These are phyloP conservation scores for Lycium barbarum DNA, from an alignment of 257 asterid species.

Conservation along the genomic window DNA sequence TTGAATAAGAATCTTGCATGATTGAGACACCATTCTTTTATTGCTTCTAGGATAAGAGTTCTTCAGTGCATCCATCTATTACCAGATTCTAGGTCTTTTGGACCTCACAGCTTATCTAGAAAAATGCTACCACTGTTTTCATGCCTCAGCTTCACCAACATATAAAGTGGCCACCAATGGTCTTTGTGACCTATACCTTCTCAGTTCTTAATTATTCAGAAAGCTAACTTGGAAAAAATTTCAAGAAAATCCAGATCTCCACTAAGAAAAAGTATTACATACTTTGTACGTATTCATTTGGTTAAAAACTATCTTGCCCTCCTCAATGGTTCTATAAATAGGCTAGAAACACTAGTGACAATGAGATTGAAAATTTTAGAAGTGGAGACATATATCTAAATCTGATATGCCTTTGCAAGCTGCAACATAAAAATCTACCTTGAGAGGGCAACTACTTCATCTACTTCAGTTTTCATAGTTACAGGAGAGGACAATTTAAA, in stretches of 20 bases:
- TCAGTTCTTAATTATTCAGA: not conserved
- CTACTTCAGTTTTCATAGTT: not conserved
- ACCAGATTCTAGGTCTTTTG: conserved; percentile 17
- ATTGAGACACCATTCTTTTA: conserved; percentile 11
- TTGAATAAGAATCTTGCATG: not conserved
- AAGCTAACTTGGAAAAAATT: not conserved
- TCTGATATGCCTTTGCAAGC: not conserved
- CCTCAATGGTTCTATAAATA: not conserved
- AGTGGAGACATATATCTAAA: not conserved
- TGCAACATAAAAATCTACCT: not conserved
- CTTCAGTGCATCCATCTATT: not conserved
- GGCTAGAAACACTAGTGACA: not conserved
- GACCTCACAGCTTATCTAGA: not conserved
- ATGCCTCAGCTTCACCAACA: conserved; percentile 6
- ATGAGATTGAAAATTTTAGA: not conserved
- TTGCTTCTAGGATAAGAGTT: not conserved
- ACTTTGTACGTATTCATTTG: not conserved
- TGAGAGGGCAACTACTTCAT: not conserved
- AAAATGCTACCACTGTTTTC: not conserved
- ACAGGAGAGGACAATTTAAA: not conserved
- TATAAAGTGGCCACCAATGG: not conserved
- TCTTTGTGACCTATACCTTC: conserved; percentile 15
- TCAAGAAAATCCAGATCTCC: not conserved
- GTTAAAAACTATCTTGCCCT: not conserved
- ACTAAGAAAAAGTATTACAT: not conserved